Percentiles rank a stretch among this genome's conserved stretches.
phyloP scores from a whole-genome alignment of 163 green algal species.

The Chlorella variabilis region DNA sequence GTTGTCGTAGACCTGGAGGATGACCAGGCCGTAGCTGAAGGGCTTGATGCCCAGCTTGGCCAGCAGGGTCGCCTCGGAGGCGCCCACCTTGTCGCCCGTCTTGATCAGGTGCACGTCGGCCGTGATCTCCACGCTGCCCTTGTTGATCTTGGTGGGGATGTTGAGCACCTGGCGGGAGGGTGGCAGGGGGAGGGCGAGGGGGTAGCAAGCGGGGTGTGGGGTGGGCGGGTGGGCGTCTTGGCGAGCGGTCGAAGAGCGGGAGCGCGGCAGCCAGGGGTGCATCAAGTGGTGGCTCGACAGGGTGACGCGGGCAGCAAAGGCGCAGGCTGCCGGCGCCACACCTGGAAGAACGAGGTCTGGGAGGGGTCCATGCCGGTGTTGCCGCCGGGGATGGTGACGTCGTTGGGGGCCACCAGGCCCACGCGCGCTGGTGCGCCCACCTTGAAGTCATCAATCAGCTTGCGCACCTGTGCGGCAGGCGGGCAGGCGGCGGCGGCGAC shows the following conservation, averaged over 20 bases:
- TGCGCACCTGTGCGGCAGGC: slow-evolving; percentile 66
- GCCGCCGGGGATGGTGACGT: slow-evolving; percentile 91
- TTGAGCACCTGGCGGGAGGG: slow-evolving; percentile 83
- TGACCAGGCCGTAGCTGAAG: slow-evolving; percentile 93
- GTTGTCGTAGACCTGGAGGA: slow-evolving; percentile 91
- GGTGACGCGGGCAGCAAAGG: too few relatives aligned
- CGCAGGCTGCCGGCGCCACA: slow-evolving; percentile 24
- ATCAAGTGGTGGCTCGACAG: too few relatives aligned
- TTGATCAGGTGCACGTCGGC: slow-evolving; percentile 91
- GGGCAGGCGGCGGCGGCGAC: too few relatives aligned
- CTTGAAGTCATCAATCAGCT: slow-evolving; percentile 93
- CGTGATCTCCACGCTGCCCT: slow-evolving; percentile 98
- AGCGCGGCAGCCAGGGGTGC: too few relatives aligned
- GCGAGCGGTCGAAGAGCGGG: neutral
- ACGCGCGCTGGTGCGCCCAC: slow-evolving; percentile 94
- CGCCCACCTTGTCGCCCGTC: slow-evolving; percentile 91
- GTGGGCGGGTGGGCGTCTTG: too few relatives aligned
- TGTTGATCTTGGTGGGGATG: slow-evolving; percentile 99
- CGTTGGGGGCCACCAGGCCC: slow-evolving; percentile 89
- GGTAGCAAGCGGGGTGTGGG: too few relatives aligned
- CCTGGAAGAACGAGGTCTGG: slow-evolving; percentile 99
- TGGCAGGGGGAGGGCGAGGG: neutral
- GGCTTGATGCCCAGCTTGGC: slow-evolving; percentile 98
- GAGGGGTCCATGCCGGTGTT: slow-evolving; percentile 98
- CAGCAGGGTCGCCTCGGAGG: slow-evolving; percentile 96